Evolutionary conservation across 169 alveolate species (phyloP), one percentile per base, ranked within the genome.

Genomic region (Plasmodium malariae): DNA sequence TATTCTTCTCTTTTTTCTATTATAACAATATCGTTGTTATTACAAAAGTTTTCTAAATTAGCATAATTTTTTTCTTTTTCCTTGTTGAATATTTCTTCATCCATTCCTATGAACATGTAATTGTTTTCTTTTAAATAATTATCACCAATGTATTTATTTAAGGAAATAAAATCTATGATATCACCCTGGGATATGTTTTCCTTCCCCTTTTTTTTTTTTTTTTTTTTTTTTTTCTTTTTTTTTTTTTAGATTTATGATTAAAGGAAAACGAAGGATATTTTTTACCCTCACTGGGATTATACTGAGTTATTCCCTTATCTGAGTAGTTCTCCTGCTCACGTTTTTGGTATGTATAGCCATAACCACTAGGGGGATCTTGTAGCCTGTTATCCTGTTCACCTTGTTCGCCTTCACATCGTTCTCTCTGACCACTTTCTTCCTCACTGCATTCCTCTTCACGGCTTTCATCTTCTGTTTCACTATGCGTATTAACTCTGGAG

Each of bases 51-150:
- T 37, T 14, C 45, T 30, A 72, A 86, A 0, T 86, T 19, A 11
- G 6, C 21, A 45, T 40, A 86, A 55, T 86, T 70, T 17, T 55
- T 69, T 55, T 86, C 74, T 51, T 86, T 86, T 86, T 86, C 87
- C 36, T 69, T 86, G 11, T 69, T 12, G 26, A 72, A 86, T 28
- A 71, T 30, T 57, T 59, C 69, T 32, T 86, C 51, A 55, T 86
- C 71, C 19, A 86, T 62, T 1, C 28, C 2, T 57, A 86, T 70
- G 34, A 86, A 86, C 87, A 86, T 55, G 34, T 70, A 86, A 17
- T 60, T 71, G 9, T 70, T 60, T 24, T 55, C 92, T 55, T 86
- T 55, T 32, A 48, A 32, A 62, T 86, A 34, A 65, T 86, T 86
- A 21, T 69, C 87, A 43, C 70, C 87, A 12, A 63, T 57, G 48